A percentile compares a stretch with the other conserved stretches of the same genome.
These are phyloP conservation scores for Suillus paluster DNA, from an alignment of 768 basidiomycete species.

Conservation along the genomic window DNA sequence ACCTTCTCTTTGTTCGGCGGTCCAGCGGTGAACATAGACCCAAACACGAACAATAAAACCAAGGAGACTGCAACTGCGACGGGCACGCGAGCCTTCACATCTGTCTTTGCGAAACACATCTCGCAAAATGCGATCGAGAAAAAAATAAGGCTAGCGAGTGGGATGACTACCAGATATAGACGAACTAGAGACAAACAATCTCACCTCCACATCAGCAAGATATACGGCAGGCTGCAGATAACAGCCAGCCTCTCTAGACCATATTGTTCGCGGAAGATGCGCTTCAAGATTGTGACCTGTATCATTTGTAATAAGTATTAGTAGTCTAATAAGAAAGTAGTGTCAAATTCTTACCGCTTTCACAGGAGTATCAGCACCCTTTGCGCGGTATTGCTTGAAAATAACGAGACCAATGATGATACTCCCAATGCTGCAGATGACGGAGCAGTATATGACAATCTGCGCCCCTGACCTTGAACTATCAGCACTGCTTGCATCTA, in stretches of 20 bases:
- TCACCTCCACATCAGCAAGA: slow-evolving; percentile 45
- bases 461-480: slow-evolving; percentile 21
- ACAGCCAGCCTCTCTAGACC: slow-evolving; percentile 44
- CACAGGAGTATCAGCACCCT: slow-evolving; percentile 34
- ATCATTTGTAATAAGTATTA: slow-evolving; percentile 6
- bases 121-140: slow-evolving; percentile 38
- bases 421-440: slow-evolving; percentile 32
- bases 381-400: slow-evolving; percentile 38
- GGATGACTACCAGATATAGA: neutral
- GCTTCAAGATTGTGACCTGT: slow-evolving; percentile 30
- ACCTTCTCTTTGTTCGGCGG: slow-evolving; percentile 20
- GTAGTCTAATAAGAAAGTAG: neutral
- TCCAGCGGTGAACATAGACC: slow-evolving; percentile 33
- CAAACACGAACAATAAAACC: slow-evolving; percentile 27
- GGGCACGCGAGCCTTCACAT: slow-evolving; percentile 28
- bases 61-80: slow-evolving; percentile 29
- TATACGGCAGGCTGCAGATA: slow-evolving; percentile 45
- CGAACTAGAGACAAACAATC: slow-evolving; percentile 4
- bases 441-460: slow-evolving; percentile 33
- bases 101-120: slow-evolving; percentile 34
- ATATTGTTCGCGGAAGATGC: slow-evolving; percentile 26
- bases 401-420: slow-evolving; percentile 35
- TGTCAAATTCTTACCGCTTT: slow-evolving; percentile 25
- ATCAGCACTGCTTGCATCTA: slow-evolving; percentile 4
- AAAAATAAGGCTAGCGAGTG: slow-evolving; percentile 33